Conservation (phyloP, 495 filamentous ascomycete genomes). For the Aspergillus egyptiacus region DNA sequence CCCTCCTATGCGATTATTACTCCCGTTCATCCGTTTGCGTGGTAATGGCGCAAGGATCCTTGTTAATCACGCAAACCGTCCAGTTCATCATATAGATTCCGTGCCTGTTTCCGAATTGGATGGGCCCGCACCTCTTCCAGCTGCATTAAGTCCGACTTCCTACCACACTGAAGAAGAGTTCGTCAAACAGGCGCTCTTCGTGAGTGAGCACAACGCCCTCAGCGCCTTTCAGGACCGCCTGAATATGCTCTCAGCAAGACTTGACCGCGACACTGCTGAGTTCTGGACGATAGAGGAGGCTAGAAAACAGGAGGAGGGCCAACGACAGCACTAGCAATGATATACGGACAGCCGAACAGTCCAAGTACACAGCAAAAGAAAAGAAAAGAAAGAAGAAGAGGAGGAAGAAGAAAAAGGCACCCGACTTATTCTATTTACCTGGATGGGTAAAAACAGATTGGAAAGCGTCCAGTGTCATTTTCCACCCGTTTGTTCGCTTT, state of each 20-base stretch:
- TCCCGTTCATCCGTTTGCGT: no score
- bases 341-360: background rate
- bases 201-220: no score
- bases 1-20: background rate
- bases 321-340: background rate
- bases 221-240: constrained; percentile 16
- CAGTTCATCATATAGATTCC: constrained; percentile 13
- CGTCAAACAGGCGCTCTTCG: no score
- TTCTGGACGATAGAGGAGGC: background rate
- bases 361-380: background rate
- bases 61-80: constrained; percentile 9
- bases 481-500: constrained; percentile 1
- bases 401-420: no score
- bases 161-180: background rate
- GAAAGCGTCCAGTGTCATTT: background rate
- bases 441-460: constrained; percentile 4
- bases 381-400: no score
- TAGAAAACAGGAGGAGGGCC: no score
- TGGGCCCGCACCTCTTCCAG: constrained; percentile 9
- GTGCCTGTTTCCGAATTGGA: constrained; percentile 11
- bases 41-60: background rate
- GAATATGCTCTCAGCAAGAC: constrained; percentile 4
- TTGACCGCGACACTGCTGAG: background rate
- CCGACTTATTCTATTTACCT: background rate
- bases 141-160: constrained; percentile 8